These are phyloP conservation scores for Fusarium concolor DNA, from an alignment of 2,329 filamentous ascomycete species.

Conservation along the genomic window DNA sequence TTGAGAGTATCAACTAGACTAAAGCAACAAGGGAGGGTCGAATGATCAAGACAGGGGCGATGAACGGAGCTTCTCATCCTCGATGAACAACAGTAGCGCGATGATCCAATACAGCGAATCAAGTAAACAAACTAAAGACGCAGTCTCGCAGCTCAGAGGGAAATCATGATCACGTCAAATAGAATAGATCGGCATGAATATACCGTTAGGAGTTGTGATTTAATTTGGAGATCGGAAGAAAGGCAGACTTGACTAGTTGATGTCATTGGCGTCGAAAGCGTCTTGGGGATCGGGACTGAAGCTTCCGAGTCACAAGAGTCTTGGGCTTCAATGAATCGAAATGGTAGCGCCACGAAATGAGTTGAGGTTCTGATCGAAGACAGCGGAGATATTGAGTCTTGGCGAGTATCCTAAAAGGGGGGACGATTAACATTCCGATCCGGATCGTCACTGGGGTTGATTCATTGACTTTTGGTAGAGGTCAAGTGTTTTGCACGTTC, in stretches of 20 bases:
- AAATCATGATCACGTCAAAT: constrained; percentile 4
- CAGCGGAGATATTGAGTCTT: constrained; percentile 20
- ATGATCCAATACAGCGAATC: neutral
- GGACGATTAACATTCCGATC: constrained; percentile 37
- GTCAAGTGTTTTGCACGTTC: neutral
- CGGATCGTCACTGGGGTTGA: constrained; percentile 32
- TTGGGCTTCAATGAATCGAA: constrained; percentile 4
- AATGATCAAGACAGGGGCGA: constrained; percentile 26
- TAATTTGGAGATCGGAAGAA: constrained; percentile 17
- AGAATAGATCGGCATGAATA: constrained; percentile 24
- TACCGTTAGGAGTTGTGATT: constrained; percentile 11
- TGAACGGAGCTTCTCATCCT: constrained; percentile 12
- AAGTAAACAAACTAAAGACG: constrained; percentile 17
- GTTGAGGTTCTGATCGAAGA: neutral
- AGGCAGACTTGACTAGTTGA: constrained; percentile 18
- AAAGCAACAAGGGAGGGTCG: constrained; percentile 18
- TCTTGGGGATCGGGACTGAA: constrained; percentile 13
- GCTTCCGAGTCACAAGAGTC: constrained; percentile 14
- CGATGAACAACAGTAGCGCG: neutral
- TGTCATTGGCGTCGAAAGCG: constrained; percentile 35
- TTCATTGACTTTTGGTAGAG: constrained; percentile 24
- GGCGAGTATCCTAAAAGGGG: constrained; percentile 20
- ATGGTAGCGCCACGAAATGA: constrained; percentile 31
- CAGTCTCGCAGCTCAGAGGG: neutral
- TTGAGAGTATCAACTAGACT: constrained; percentile 6